phyloP scores from a whole-genome alignment of 768 basidiomycete genomes.

The Mycena kentingensis region DNA sequence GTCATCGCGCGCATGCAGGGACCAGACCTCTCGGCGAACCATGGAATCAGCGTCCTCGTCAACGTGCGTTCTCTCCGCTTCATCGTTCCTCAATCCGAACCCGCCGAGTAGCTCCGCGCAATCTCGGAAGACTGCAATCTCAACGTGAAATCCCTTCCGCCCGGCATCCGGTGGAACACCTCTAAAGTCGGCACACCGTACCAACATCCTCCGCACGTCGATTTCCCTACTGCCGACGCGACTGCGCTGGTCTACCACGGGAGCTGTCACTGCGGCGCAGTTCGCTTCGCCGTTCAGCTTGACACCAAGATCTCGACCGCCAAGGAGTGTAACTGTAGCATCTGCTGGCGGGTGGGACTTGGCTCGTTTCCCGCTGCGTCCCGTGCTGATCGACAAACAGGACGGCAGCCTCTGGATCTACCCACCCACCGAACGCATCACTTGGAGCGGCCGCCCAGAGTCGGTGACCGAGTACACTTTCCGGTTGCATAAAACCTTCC shows the following conservation, averaged over 20 bases:
- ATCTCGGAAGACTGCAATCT: no score
- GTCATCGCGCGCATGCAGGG: slow-evolving; percentile 3
- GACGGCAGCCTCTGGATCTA: neutral
- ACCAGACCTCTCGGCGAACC: neutral
- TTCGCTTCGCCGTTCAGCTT: neutral
- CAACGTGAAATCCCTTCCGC: neutral
- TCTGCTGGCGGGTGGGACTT: neutral
- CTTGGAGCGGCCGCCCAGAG: neutral
- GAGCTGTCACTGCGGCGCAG: slow-evolving; percentile 17
- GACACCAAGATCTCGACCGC: neutral
- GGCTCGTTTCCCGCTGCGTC: neutral
- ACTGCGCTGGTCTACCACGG: slow-evolving; percentile 8
- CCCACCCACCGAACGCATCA: neutral
- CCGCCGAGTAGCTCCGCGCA: no score
- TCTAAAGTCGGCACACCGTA: slow-evolving; percentile 1
- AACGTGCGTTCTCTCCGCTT: slow-evolving; percentile 3
- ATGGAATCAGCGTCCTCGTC: slow-evolving; percentile 1
- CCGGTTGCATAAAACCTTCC: neutral
- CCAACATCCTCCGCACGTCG: slow-evolving; percentile 1
- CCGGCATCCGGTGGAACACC: neutral
- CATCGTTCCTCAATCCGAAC: neutral
- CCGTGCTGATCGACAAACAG: neutral
- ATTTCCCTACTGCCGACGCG: neutral
- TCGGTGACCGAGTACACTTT: neutral
- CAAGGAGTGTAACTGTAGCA: neutral